phyloP scores from a whole-genome alignment of 306 rosid species.

The Geum urbanum region DNA sequence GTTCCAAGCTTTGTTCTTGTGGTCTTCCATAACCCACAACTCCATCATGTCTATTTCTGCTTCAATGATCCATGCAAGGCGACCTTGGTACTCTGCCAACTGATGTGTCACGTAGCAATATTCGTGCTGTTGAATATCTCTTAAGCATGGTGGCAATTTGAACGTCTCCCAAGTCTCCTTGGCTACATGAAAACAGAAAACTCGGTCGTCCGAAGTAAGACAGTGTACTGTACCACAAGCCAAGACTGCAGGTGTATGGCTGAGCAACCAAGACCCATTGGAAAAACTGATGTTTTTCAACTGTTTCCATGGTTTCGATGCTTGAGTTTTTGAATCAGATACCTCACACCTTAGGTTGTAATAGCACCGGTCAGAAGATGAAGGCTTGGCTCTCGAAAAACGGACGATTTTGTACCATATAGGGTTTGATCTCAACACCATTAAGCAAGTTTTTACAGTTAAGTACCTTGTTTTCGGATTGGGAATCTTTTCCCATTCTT shows the following conservation, averaged over 20 bases:
- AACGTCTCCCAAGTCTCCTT: conserved; percentile 8
- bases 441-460: not conserved
- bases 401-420: conserved; percentile 10
- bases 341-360: not conserved
- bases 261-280: not conserved
- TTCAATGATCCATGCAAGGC: conserved; percentile 6
- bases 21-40: not conserved
- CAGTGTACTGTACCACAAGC: not conserved
- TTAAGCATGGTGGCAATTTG: conserved; percentile 6
- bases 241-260: not conserved
- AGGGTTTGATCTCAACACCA: conserved; percentile 13
- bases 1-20: not conserved
- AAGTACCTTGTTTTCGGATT: not conserved
- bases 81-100: conserved; percentile 10
- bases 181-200: not conserved
- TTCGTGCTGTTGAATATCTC: not conserved
- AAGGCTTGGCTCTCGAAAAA: not conserved
- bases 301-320: conserved; percentile 17
- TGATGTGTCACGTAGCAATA: not conserved
- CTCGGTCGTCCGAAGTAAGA: not conserved
- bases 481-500: not conserved
- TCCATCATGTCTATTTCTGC: not conserved
- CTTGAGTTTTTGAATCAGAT: not conserved
- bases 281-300: conserved; percentile 1
- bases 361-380: not conserved